Base-by-base conservation (phyloP, 495 filamentous ascomycete genomes). In the Talaromyces ruber region DNA sequence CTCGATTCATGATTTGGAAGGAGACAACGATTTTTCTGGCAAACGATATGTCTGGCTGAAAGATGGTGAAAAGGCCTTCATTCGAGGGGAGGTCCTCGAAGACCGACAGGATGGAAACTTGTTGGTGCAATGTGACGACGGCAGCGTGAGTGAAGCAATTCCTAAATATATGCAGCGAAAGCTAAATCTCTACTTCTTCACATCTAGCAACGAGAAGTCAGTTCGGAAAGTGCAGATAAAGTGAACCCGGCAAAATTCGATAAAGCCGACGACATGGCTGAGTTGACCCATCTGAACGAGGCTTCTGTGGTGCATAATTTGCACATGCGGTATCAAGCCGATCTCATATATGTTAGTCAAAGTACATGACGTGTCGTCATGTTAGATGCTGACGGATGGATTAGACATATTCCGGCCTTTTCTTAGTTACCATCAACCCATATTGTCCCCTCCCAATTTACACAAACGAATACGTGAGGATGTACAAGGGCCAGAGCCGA, bases 201-300 rank as follows among this genome's bases (percentile, higher is more conserved):
- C 18, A 22, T 43, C 62, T 65, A 96, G 88, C 92, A 96, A 84
- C 89, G 91, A 52, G 88, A 91, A 69, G 87, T 94, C 32, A 85
- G 93, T 65, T 74, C 82, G 22, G 91, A 97, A 64, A 87, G 83
- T 62, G 92, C 96, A 55, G 95, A 99, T 80, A 97, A 96, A 74
- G 95, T 98, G 76, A 99, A 99, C 74, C 95, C 95, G 25, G 95
- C 91, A 60, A 99, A 99, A 70, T 99, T 99, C 71, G 95, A 99
- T 80, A 97, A 94, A 73, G 93, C 94, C 6, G 89, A 96, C 76
- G 95, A 99, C 70, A 99, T 99, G 95, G 94, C 95, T 2, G 94
- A 98, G 74, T 79, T 99, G 66, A 99, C 95, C 14, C 94, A 98
- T 69, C 76, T 99, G 50, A 99, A 99, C 70, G 95, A 99, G 75